Conservation (phyloP, 306 rosid species). For the Vigna reflexopilosa region DNA sequence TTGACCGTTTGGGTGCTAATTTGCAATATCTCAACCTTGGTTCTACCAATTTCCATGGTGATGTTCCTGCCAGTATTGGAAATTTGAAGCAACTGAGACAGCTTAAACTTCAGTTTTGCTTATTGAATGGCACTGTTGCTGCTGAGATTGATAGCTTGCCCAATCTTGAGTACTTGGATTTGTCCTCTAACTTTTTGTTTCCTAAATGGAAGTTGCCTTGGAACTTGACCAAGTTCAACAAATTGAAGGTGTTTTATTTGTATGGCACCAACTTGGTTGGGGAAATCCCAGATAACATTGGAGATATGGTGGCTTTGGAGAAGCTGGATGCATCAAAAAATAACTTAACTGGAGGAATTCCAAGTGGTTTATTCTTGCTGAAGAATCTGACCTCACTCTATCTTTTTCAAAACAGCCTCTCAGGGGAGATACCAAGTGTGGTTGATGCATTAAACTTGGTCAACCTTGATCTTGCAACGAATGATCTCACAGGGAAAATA, state of each 20-base stretch:
- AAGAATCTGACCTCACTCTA: conserved; percentile 43
- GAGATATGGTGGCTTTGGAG: conserved; percentile 49
- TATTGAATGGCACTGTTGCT: conserved; percentile 41
- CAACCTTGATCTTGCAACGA: conserved; percentile 34
- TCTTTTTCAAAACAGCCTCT: conserved; percentile 21
- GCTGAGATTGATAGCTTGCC: conserved; percentile 38
- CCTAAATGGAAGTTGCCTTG: conserved; percentile 43
- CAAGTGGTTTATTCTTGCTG: conserved; percentile 36
- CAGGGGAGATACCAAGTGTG: conserved; percentile 46
- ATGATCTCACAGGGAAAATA: conserved; percentile 44
- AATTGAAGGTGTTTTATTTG: conserved; percentile 42
- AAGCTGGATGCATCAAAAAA: conserved; percentile 37
- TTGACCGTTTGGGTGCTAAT: conserved; percentile 13
- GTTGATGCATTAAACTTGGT: conserved; percentile 44
- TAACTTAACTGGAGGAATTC: conserved; percentile 39
- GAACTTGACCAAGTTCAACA: conserved; percentile 38
- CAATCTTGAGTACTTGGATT: conserved; percentile 48
- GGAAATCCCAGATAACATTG: conserved; percentile 40
- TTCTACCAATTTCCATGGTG: conserved; percentile 46
- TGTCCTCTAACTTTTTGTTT: conserved; percentile 39
- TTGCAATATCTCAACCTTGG: conserved; percentile 46
- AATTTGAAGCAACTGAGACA: conserved; percentile 35
- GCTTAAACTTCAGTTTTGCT: conserved; percentile 28
- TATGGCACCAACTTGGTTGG: conserved; percentile 43
- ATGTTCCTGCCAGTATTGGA: conserved; percentile 46